Percentiles rank a stretch among this genome's conserved stretches.
Conservation (phyloP, 495 filamentous ascomycete genomes). For the Geoglossum glabrum region DNA sequence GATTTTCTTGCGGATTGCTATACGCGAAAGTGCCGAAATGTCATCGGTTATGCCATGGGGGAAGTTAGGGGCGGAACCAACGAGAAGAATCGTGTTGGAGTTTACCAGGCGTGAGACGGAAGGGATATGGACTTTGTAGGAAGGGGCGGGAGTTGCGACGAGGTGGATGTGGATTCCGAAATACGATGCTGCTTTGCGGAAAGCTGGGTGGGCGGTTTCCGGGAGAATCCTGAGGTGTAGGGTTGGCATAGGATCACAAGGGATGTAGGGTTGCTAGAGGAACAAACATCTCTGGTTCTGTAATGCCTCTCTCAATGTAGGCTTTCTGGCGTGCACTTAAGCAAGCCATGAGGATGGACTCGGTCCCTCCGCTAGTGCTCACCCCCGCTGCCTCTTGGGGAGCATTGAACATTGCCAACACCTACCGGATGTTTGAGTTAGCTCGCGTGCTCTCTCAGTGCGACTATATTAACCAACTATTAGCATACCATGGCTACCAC, state of each 20-base stretch:
- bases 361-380: slow-evolving; percentile 81
- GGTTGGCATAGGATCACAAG: slow-evolving; percentile 7
- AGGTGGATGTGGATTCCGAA: slow-evolving; percentile 88
- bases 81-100: slow-evolving; percentile 86
- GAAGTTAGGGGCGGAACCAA: slow-evolving; percentile 92
- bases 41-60: slow-evolving; percentile 97
- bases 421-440: slow-evolving; percentile 18
- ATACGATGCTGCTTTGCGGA: slow-evolving; percentile 85
- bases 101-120: slow-evolving; percentile 74
- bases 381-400: slow-evolving; percentile 68
- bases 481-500: slow-evolving; percentile 71
- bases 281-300: slow-evolving; percentile 80
- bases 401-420: slow-evolving; percentile 79
- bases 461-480: background rate
- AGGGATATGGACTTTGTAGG: slow-evolving; percentile 61
- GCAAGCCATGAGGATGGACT: slow-evolving; percentile 90
- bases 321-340: slow-evolving; percentile 78
- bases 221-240: slow-evolving; percentile 59
- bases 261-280: background rate
- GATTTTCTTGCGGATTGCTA: slow-evolving; percentile 57
- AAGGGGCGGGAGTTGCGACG: slow-evolving; percentile 71
- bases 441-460: background rate
- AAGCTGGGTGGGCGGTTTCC: slow-evolving; percentile 84
- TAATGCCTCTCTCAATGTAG: slow-evolving; percentile 61
- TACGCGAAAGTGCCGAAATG: slow-evolving; percentile 63